Conservation (phyloP, 2,329 filamentous ascomycete species). For the Ophiostoma himal-ulmi region DNA sequence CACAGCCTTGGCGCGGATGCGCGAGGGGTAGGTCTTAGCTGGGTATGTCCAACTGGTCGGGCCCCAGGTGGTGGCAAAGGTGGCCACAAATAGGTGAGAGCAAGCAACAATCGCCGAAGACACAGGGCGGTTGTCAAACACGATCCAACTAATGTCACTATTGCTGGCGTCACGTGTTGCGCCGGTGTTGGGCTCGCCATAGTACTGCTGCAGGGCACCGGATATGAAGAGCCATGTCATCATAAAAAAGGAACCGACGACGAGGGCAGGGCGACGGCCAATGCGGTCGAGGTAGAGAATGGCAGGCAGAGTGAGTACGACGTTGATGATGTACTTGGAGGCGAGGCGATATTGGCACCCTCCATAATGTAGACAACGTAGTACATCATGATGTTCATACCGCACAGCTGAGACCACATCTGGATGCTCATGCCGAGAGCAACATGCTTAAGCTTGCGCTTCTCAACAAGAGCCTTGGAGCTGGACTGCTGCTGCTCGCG, state of each 20-base stretch:
- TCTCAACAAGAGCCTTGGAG: conserved; percentile 44
- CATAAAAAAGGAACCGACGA: conserved; percentile 53
- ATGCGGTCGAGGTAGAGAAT: conserved; percentile 55
- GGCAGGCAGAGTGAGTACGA: conserved; percentile 53
- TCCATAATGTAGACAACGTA: conserved; percentile 59
- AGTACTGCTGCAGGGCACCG: conserved; percentile 54
- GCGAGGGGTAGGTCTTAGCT: conserved; percentile 42
- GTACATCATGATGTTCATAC: conserved; percentile 56
- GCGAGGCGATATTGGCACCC: conserved; percentile 49
- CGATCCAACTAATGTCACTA: conserved; percentile 52
- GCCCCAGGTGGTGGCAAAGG: conserved; percentile 54
- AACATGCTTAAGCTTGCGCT: conserved; percentile 51
- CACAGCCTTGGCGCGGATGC: conserved; percentile 42
- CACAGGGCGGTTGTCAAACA: conserved; percentile 45
- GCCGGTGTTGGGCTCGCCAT: conserved; percentile 46
- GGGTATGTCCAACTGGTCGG: conserved; percentile 47
- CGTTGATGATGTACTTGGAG: conserved; percentile 59
- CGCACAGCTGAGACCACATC: conserved; percentile 55
- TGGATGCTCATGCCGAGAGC: conserved; percentile 53
- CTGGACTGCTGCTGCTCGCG: conserved; percentile 46
- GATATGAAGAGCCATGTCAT: conserved; percentile 58
- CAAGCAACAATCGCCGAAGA: conserved; percentile 62
- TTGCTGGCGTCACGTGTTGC: conserved; percentile 37
- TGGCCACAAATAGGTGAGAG: conserved; percentile 67
- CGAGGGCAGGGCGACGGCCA: conserved; percentile 52